Conservation (phyloP, 1,284 basidiomycete genomes). For the Ganoderma sinense region DNA sequence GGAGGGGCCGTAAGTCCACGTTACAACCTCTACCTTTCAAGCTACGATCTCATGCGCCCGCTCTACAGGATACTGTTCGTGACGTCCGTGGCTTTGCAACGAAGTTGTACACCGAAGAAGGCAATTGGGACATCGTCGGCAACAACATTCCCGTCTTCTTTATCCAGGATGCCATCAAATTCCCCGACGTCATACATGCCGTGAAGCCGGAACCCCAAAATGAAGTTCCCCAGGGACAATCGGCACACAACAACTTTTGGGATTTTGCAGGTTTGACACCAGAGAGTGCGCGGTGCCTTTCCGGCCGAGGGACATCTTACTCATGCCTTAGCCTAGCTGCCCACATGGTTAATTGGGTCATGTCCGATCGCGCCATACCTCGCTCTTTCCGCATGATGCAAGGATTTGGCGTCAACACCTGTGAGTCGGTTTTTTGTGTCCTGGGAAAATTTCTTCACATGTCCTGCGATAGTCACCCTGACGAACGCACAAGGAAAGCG, state of each 20-base stretch:
- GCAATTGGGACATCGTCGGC: conserved; percentile 86
- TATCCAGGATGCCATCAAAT: conserved; percentile 86
- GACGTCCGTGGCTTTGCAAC: conserved; percentile 87
- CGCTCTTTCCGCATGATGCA: conserved; percentile 88
- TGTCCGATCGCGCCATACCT: conserved; percentile 85
- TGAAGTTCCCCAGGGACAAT: conserved; percentile 69
- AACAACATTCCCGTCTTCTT: conserved; percentile 87
- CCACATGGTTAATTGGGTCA: conserved; percentile 85
- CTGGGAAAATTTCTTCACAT: not conserved
- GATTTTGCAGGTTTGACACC: conserved; percentile 76
- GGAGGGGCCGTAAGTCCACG: conserved; percentile 67
- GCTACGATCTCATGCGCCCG: conserved; percentile 19
- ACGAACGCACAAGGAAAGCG: conserved; percentile 71
- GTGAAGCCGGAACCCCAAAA: conserved; percentile 84
- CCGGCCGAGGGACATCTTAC: not conserved
- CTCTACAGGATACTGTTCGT: conserved; percentile 72
- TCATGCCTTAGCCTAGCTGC: conserved; percentile 52
- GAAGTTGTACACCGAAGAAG: conserved; percentile 83
- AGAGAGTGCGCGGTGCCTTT: conserved; percentile 51
- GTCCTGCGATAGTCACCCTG: conserved; percentile 52
- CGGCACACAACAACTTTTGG: conserved; percentile 87
- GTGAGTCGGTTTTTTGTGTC: conserved; percentile 1
- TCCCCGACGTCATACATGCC: conserved; percentile 84
- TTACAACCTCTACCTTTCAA: not conserved
- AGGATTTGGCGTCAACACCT: conserved; percentile 88